A percentile compares a stretch with the other conserved stretches of the same genome.
Evolutionary conservation across 495 filamentous ascomycete genomes (phyloP).

Genomic region (Penicillium desertorum): DNA sequence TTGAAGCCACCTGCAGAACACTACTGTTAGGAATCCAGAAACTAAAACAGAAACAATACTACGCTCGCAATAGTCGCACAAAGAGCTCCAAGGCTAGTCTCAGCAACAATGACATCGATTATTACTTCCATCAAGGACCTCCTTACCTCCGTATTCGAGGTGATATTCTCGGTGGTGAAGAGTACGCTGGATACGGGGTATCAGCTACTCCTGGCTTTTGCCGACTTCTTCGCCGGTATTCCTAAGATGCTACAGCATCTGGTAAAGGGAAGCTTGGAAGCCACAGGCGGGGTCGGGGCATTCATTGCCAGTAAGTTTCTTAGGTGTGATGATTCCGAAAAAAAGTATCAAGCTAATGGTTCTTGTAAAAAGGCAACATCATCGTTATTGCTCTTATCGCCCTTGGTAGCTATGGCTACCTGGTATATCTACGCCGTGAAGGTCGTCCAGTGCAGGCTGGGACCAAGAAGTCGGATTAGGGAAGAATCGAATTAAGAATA

Average conservation of each 20-base stretch:
- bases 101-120: constrained; percentile 20
- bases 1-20: neutral
- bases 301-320: constrained; percentile 19
- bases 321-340: neutral
- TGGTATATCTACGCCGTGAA: constrained; percentile 18
- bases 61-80: neutral
- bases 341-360: neutral
- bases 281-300: constrained; percentile 17
- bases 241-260: constrained; percentile 5
- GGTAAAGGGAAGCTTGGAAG: constrained; percentile 11
- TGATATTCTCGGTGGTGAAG: constrained; percentile 19
- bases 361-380: constrained; percentile 17
- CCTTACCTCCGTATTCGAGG: constrained; percentile 18
- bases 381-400: constrained; percentile 18
- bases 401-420: constrained; percentile 14
- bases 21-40: neutral
- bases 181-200: constrained; percentile 6
- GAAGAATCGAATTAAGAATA: no score
- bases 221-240: constrained; percentile 12
- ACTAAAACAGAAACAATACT: no score
- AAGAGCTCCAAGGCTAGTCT: neutral
- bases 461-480: constrained; percentile 20
- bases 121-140: constrained; percentile 24
- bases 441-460: constrained; percentile 13
- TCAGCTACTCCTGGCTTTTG: constrained; percentile 5